These are phyloP conservation scores for Ceratobasidium sp. DNA, from an alignment of 1,284 basidiomycete genomes.

Conservation along the genomic window DNA sequence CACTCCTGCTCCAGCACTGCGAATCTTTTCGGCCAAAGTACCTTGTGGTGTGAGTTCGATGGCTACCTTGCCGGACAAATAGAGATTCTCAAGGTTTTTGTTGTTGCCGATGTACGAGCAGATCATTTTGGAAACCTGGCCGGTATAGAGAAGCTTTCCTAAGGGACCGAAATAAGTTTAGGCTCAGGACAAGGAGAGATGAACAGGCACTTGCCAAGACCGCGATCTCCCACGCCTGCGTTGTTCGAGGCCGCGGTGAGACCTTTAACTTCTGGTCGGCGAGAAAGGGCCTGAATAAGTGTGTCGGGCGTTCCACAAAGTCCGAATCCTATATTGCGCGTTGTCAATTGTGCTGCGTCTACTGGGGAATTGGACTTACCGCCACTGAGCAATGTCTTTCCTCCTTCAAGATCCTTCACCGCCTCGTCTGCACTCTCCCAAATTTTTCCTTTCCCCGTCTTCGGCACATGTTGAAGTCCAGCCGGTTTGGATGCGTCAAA, in stretches of 20 bases:
- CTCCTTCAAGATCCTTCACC: constrained; percentile 81
- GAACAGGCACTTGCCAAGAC: constrained; percentile 69
- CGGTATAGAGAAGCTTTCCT: constrained; percentile 81
- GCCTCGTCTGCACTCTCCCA: constrained; percentile 84
- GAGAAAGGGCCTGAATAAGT: constrained; percentile 80
- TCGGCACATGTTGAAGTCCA: constrained; percentile 12
- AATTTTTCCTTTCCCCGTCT: constrained; percentile 63
- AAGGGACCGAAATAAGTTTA: constrained; percentile 10
- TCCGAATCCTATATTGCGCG: constrained; percentile 70
- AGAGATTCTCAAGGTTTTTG: constrained; percentile 64
- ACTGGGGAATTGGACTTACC: constrained; percentile 58
- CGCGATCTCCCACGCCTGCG: constrained; percentile 79
- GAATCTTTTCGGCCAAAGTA: constrained; percentile 89
- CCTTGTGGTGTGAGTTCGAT: constrained; percentile 92
- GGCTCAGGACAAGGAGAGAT: constrained; percentile 11
- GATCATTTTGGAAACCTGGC: constrained; percentile 86
- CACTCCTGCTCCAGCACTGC: constrained; percentile 93
- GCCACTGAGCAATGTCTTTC: constrained; percentile 80
- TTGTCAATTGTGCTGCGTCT: neutral
- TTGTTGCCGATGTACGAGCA: constrained; percentile 83
- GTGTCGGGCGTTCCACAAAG: constrained; percentile 68
- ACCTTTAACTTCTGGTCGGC: constrained; percentile 73
- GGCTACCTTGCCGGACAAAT: constrained; percentile 82
- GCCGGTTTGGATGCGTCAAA: constrained; percentile 14
- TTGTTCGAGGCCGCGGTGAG: constrained; percentile 93